These are phyloP conservation scores for Calonectria honghensis DNA, from an alignment of 2,329 filamentous ascomycete genomes.

Conservation along the genomic window DNA sequence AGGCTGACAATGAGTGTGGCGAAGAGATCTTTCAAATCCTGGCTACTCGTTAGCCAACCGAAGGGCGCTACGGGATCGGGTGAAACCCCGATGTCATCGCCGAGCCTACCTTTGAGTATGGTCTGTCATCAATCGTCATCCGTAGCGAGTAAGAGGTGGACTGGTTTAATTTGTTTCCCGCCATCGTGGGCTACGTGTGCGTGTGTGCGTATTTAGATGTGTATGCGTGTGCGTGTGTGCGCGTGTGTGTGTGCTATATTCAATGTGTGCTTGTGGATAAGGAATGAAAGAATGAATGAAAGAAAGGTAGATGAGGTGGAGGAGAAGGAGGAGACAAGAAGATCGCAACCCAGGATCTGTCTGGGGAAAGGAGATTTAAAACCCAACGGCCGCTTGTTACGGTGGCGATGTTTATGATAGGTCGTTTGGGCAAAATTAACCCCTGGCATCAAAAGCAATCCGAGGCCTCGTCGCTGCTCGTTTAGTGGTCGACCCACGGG, in stretches of 20 bases:
- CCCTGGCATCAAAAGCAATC: conserved; percentile 25
- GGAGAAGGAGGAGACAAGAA: too few species aligned
- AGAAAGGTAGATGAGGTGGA: neutral
- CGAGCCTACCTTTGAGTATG: conserved; percentile 88
- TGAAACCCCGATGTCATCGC: neutral
- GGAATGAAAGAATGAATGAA: neutral
- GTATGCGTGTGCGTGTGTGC: too few species aligned
- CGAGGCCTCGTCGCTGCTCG: conserved; percentile 16
- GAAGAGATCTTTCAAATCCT: conserved; percentile 99
- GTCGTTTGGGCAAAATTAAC: conserved; percentile 16
- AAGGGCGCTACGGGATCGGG: conserved; percentile 1
- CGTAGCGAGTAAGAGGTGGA: conserved; percentile 95
- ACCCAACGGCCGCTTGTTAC: conserved; percentile 14
- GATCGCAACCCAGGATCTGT: neutral
- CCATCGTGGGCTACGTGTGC: neutral
- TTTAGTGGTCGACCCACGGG: conserved; percentile 18
- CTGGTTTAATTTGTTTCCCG: conserved; percentile 67
- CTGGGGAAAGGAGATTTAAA: conserved; percentile 20
- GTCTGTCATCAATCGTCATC: conserved; percentile 97
- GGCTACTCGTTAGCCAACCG: conserved; percentile 37
- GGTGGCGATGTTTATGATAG: conserved; percentile 7
- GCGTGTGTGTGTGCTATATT: neutral
- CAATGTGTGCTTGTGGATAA: neutral
- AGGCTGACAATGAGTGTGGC: conserved; percentile 95
- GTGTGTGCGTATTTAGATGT: neutral